Evolutionary conservation across 2,329 filamentous ascomycete species (phyloP), one percentile per base, ranked within the genome.

Genomic region (Ceratocystis ficicola): DNA sequence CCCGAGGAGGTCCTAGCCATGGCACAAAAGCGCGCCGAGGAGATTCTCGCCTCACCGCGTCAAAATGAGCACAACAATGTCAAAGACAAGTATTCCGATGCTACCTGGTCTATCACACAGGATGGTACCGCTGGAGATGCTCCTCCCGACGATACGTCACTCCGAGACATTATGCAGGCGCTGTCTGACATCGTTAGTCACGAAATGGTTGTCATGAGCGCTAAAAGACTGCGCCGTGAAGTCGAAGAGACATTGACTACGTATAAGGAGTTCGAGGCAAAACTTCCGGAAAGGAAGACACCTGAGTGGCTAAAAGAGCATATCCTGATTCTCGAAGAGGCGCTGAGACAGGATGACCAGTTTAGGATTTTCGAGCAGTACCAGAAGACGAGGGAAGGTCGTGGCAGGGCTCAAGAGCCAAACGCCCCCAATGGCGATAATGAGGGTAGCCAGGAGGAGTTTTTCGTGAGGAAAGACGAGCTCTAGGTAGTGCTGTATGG

Each of bases 131-230:
- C 20, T 7, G 41, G 57, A 20, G 44, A 60, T 7, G 17, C 50
- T 32, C 30, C 57, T 15, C 48, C 30, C 36, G 28, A 52, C 15
- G 64, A 41, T 41, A 41, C 1, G 12, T 41, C 36, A 15, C 36
- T 41, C 36, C 36, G 36, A 12, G 36, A 65, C 57, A 48, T 61
- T 5, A 46, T 61, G 15, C 32, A 60, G 8, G 77, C 81, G 67
- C 73, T 88, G 8, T 79, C 83, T 64, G 77, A 82, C 46, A 75
- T 90, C 64, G 83, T 80, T 3, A 80, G 84, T 32, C 83, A 86
- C 44, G 85, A 92, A 69, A 77, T 95, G 46, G 82, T 85, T 71
- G 82, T 83, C 70, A 76, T 89, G 57, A 83, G 87, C 15, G 61
- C 57, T 1, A 50, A 63, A 7, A 61, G 63, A 22, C 44, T 59